Conservation (phyloP, 768 basidiomycete genomes). For the Boletus tomentosulus region DNA sequence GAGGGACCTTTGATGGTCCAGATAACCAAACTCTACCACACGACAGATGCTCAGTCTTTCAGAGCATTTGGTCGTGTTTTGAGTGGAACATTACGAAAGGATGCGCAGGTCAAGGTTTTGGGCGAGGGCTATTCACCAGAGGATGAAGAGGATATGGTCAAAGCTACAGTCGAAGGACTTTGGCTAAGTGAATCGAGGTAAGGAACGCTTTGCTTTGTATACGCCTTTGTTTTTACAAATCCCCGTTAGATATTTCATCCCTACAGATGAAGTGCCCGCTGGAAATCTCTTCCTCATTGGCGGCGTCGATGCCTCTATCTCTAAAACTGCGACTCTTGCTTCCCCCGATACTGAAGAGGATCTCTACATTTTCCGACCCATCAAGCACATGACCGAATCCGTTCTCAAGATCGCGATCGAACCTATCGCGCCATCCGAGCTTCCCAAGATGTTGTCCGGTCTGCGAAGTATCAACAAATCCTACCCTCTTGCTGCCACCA, state of each 20-base stretch:
- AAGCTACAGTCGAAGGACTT: slow-evolving; percentile 75
- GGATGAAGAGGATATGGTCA: slow-evolving; percentile 98
- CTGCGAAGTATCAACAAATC: slow-evolving; percentile 96
- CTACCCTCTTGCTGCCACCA: slow-evolving; percentile 90
- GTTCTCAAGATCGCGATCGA: slow-evolving; percentile 98
- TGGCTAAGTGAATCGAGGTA: slow-evolving; percentile 92
- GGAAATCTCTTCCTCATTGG: slow-evolving; percentile 92
- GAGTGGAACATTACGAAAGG: slow-evolving; percentile 84
- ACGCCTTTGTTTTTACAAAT: not conserved
- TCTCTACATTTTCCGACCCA: slow-evolving; percentile 90
- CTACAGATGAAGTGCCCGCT: slow-evolving; percentile 81
- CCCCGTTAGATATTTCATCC: slow-evolving; percentile 74
- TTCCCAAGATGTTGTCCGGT: slow-evolving; percentile 98
- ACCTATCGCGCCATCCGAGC: slow-evolving; percentile 93
- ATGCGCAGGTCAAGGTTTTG: slow-evolving; percentile 87
- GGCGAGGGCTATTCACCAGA: slow-evolving; percentile 99
- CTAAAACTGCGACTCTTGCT: slow-evolving; percentile 90
- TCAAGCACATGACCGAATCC: slow-evolving; percentile 95
- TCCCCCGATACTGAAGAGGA: slow-evolving; percentile 74
- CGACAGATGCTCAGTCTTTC: slow-evolving; percentile 95
- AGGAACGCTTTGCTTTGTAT: slow-evolving; percentile 12
- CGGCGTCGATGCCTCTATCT: slow-evolving; percentile 91
- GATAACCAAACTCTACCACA: slow-evolving; percentile 91
- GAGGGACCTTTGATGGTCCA: slow-evolving; percentile 92
- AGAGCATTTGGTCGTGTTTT: slow-evolving; percentile 92